Conservation (phyloP, 768 basidiomycete species). For the Cantharellus anzutake region DNA sequence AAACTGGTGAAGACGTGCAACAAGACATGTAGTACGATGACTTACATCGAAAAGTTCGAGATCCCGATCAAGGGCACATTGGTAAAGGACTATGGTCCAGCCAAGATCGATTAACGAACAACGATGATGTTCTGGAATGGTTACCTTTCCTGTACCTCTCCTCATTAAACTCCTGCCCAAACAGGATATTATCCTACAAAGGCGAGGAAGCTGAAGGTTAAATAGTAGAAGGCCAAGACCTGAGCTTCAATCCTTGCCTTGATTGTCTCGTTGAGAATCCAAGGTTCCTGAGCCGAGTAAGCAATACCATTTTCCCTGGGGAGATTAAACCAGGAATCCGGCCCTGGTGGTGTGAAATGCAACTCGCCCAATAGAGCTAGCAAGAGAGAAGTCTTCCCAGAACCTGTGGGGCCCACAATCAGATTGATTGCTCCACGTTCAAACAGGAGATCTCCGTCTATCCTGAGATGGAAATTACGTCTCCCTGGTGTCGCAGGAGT, state of each 20-base stretch:
- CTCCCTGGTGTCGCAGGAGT: conserved; percentile 25
- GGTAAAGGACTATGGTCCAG: conserved; percentile 16
- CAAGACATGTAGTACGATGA: background rate
- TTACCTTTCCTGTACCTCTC: conserved; percentile 24
- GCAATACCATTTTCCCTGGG: conserved; percentile 52
- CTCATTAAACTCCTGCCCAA: conserved; percentile 25
- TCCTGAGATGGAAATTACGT: conserved; percentile 16
- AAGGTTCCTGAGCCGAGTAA: conserved; percentile 70
- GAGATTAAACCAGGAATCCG: conserved; percentile 47
- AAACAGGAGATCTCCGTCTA: conserved; percentile 18
- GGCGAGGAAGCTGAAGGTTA: background rate
- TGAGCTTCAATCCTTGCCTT: conserved; percentile 19
- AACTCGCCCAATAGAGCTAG: conserved; percentile 23
- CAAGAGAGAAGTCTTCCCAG: conserved; percentile 10
- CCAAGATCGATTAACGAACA: too few species aligned
- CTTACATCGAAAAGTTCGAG: conserved; percentile 23
- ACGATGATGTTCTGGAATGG: background rate
- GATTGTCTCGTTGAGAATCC: conserved; percentile 70
- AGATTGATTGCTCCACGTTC: conserved; percentile 19
- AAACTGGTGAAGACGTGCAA: background rate
- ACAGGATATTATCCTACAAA: conserved; percentile 34
- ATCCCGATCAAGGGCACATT: conserved; percentile 27
- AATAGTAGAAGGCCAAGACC: background rate
- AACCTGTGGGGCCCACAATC: conserved; percentile 21
- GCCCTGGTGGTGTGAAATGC: conserved; percentile 16